These are phyloP conservation scores for Daldinia concentrica DNA, from an alignment of 495 filamentous ascomycete genomes.

Conservation along the genomic window DNA sequence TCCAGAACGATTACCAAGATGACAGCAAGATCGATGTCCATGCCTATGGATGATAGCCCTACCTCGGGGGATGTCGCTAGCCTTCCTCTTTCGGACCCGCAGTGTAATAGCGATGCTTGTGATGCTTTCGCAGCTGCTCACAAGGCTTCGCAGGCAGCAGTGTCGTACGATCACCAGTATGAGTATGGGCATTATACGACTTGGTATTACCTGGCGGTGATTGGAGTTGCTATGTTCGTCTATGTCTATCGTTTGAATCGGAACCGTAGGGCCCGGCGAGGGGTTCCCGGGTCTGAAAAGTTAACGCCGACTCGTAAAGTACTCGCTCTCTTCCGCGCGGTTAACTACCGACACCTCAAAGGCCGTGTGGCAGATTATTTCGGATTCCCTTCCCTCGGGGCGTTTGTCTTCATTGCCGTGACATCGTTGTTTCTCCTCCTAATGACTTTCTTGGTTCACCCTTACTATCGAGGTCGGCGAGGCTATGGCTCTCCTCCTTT, in stretches of 20 bases:
- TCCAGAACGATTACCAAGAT: not conserved
- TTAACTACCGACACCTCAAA: constrained; percentile 47
- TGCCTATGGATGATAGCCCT: constrained; percentile 25
- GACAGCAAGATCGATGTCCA: constrained; percentile 12
- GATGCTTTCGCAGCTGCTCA: constrained; percentile 48
- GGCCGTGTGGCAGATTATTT: constrained; percentile 38
- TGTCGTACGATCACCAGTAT: constrained; percentile 47
- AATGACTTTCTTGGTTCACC: constrained; percentile 45
- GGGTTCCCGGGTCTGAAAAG: not conserved
- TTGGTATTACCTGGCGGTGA: constrained; percentile 47
- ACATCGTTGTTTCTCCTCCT: constrained; percentile 42
- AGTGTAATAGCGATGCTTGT: constrained; percentile 49
- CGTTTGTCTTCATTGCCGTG: constrained; percentile 25
- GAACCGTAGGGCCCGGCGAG: constrained; percentile 18
- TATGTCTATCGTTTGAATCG: constrained; percentile 31
- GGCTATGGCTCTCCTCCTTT: constrained; percentile 58
- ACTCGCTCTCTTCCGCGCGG: constrained; percentile 35
- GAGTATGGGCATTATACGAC: constrained; percentile 49
- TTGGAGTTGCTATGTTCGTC: constrained; percentile 45
- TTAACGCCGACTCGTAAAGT: constrained; percentile 25
- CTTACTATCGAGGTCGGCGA: constrained; percentile 49
- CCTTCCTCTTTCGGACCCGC: constrained; percentile 50
- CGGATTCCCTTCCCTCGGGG: constrained; percentile 45
- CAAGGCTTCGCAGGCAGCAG: constrained; percentile 44
- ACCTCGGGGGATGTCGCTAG: constrained; percentile 38